Conservation (phyloP, 164 flowering plant species). For the Stephania cephalantha region DNA sequence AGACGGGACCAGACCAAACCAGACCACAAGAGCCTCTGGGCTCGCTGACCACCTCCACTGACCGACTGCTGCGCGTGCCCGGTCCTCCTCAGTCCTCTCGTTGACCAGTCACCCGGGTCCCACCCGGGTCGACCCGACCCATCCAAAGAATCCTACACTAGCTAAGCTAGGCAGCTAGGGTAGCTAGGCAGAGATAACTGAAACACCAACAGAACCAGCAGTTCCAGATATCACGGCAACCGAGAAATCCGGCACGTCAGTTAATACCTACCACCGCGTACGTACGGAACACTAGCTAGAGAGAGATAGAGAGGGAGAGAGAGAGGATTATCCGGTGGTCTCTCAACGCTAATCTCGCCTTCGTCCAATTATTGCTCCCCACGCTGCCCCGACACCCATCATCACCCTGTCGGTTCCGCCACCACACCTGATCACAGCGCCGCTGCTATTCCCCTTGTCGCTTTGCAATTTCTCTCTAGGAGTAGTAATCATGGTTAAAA, state of each 20-base stretch:
- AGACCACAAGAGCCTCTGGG: too few relatives aligned
- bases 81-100: too few relatives aligned
- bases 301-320: too few relatives aligned
- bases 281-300: too few relatives aligned
- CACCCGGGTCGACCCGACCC: too few relatives aligned
- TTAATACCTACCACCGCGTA: too few relatives aligned
- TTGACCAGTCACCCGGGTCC: too few relatives aligned
- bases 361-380: neutral
- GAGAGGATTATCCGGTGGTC: neutral
- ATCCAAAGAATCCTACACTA: too few relatives aligned
- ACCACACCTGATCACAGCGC: neutral
- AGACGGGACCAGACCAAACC: neutral
- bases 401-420: neutral
- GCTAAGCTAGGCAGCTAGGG: neutral
- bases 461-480: neutral
- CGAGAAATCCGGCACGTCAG: neutral
- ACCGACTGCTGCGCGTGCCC: too few relatives aligned
- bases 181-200: too few relatives aligned
- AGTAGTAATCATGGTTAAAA: neutral
- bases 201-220: neutral
- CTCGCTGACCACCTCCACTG: too few relatives aligned
- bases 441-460: neutral
- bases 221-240: constrained; percentile 1
- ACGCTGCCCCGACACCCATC: constrained; percentile 2
- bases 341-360: neutral